Conservation (phyloP, 1,284 basidiomycete species). For the Boletus sp. region DNA sequence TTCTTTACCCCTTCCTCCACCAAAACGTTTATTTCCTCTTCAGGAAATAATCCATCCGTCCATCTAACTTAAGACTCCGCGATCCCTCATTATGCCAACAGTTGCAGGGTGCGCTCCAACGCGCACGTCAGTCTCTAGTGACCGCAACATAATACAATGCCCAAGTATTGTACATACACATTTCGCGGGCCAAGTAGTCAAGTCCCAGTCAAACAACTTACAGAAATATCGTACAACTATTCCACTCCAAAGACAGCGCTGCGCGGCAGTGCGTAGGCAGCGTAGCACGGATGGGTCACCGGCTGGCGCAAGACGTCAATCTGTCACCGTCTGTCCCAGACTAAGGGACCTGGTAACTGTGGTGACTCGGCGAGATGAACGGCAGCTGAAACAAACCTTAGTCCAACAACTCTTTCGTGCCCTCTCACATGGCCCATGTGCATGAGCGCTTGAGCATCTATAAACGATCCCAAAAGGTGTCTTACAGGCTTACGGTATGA, state of each 20-base stretch:
- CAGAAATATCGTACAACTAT: neutral
- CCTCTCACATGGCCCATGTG: neutral
- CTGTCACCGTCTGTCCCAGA: neutral
- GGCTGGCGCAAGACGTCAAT: neutral
- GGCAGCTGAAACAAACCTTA: neutral
- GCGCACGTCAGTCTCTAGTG: neutral
- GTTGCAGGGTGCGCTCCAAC: neutral
- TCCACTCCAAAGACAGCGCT: neutral
- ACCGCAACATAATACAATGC: neutral
- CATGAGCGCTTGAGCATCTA: neutral
- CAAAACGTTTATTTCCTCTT: neutral
- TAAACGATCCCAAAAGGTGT: neutral
- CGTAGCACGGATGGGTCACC: neutral
- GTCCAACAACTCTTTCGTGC: too few species aligned
- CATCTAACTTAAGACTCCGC: neutral
- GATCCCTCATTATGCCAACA: neutral
- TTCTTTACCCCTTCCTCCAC: too few species aligned
- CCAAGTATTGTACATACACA: too few species aligned
- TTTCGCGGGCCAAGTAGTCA: too few species aligned
- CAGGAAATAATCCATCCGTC: neutral
- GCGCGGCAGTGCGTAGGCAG: too few species aligned
- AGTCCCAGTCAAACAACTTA: neutral
- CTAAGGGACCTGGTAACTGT: neutral
- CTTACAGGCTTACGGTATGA: neutral
- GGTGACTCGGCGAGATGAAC: neutral